These are phyloP conservation scores for Exidia glandulosa DNA, from an alignment of 768 basidiomycete genomes.

Conservation along the genomic window DNA sequence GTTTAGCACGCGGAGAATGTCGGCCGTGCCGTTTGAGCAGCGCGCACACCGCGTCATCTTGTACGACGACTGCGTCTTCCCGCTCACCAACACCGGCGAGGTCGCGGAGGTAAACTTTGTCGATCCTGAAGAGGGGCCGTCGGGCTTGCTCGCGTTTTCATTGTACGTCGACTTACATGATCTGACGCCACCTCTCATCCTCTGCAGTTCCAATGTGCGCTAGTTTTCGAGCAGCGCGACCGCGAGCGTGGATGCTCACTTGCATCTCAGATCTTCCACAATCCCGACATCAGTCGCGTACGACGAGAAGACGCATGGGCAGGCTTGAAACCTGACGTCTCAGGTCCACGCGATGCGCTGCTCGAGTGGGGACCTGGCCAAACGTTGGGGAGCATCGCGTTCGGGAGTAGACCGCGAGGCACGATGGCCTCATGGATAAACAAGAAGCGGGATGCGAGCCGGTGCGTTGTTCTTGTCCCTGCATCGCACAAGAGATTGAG, in stretches of 20 bases:
- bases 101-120: neutral
- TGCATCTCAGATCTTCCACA: neutral
- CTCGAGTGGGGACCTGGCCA: neutral
- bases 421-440: conserved; percentile 47
- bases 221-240: too few relatives aligned
- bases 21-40: too few relatives aligned
- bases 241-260: neutral
- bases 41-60: neutral
- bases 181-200: neutral
- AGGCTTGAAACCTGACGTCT: neutral
- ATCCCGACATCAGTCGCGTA: neutral
- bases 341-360: neutral
- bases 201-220: neutral
- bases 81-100: neutral
- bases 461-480: conserved; percentile 36
- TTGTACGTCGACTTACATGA: neutral
- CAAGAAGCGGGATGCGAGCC: conserved; percentile 49
- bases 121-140: neutral
- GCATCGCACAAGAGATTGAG: neutral
- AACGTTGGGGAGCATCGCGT: neutral
- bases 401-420: conserved; percentile 40
- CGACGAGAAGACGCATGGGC: neutral
- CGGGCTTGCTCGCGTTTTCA: neutral
- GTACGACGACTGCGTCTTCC: neutral
- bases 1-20: too few relatives aligned